Evolutionary conservation across 2,329 filamentous ascomycete species (phyloP), one percentile per base, ranked within the genome.

Genomic region (Fusarium albosuccineum): DNA sequence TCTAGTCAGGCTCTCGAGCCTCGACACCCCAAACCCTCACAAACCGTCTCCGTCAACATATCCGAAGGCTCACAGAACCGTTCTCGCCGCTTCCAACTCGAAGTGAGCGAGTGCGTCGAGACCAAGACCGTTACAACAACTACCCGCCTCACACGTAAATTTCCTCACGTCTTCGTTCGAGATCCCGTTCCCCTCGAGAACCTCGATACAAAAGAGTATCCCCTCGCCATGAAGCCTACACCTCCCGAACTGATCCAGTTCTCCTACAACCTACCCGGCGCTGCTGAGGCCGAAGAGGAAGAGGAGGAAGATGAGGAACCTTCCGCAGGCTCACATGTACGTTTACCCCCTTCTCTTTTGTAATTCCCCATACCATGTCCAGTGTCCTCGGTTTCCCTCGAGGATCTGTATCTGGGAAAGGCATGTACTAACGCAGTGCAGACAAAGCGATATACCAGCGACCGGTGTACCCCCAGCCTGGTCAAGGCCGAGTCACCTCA

Each of bases 171-270:
- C 60, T 84, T 92, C 57, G 88, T 97, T 70, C 89, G 89, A 68
- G 87, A 92, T 61, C 91, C 93, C 26, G 87, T 88, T 54, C 87
- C 89, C 52, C 85, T 94, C 34, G 83, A 87, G 61, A 86, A 90
- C 55, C 87, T 97, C 60, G 94, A 98, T 78, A 85, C 91, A 13
- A 97, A 97, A 77, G 89, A 96, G 72, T 99, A 97, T 77, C 96
- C 96, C 39, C 84, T 99, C 30, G 95, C 95, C 37, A 86, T 87
- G 65, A 90, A 92, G 50, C 91, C 93, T 1, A 97, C 94, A 2
- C 96, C 96, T 3, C 87, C 89, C 14, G 90, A 92, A 52, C 82
- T 99, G 62, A 88, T 89, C 66, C 89, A 89, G 58, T 91, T 98
- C 75, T 89, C 87, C 40, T 94, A 97, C 71, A 88, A 91, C 34